Percentiles rank a stretch among this genome's conserved stretches.
Conservation (phyloP, 257 asterid species). For the Solanum sejunctum region DNA sequence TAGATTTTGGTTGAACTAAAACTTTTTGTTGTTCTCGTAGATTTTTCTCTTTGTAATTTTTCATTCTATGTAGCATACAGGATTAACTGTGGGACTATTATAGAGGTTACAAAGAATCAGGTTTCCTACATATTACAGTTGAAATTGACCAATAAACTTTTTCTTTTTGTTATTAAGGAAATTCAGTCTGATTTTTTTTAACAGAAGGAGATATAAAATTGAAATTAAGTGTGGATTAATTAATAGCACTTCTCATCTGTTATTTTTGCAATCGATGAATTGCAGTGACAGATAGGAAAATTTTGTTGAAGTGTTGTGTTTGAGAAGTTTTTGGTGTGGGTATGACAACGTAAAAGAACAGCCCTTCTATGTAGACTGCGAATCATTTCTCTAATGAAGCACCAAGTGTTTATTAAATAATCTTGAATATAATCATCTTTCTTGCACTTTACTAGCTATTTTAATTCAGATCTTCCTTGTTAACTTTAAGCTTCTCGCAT, state of each 20-base stretch:
- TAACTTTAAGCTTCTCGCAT: background rate
- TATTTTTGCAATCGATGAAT: background rate
- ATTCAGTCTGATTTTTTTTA: background rate
- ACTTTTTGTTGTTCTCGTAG: background rate
- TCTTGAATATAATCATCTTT: background rate
- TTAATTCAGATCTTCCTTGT: background rate
- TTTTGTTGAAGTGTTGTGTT: background rate
- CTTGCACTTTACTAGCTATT: background rate
- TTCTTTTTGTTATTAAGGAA: background rate
- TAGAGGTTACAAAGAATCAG: background rate
- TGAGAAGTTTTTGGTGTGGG: background rate
- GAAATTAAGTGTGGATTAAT: background rate
- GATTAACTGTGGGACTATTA: background rate
- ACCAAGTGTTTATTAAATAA: background rate
- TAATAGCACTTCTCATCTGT: background rate
- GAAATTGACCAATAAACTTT: background rate
- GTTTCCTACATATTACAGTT: background rate
- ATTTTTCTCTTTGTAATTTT: background rate
- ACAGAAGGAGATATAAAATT: background rate
- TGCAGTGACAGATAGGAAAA: background rate
- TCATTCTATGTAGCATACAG: background rate
- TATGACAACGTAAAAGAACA: background rate
- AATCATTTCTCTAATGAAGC: background rate
- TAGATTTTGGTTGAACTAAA: background rate
- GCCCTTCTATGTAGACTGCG: background rate